phyloP scores from a whole-genome alignment of 257 asterid genomes.

The Solanum tarijense region DNA sequence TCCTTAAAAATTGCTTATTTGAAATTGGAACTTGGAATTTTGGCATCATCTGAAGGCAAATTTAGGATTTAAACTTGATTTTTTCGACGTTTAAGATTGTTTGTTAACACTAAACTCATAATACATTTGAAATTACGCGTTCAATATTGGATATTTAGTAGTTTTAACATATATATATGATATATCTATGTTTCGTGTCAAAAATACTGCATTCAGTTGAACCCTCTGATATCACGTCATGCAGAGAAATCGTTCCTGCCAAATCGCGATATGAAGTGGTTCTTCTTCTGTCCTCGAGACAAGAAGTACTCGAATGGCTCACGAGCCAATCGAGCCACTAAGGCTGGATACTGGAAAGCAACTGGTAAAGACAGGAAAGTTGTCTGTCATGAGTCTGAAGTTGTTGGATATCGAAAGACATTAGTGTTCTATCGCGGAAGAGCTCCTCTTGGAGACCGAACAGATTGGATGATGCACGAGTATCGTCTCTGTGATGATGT shows the following conservation, averaged over 20 bases:
- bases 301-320: conserved; percentile 45
- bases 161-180: neutral
- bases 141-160: neutral
- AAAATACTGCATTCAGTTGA: neutral
- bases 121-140: too few relatives aligned
- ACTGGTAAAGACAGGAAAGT: conserved; percentile 40
- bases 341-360: conserved; percentile 45
- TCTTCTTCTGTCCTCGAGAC: conserved; percentile 39
- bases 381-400: conserved; percentile 19
- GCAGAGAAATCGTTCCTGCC: conserved; percentile 45
- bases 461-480: conserved; percentile 43
- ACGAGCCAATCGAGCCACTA: conserved; percentile 41
- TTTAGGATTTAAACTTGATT: too few relatives aligned
- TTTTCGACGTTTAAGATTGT: too few relatives aligned
- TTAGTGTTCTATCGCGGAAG: conserved; percentile 41
- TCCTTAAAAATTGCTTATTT: too few relatives aligned
- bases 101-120: too few relatives aligned
- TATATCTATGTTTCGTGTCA: neutral
- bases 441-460: conserved; percentile 41
- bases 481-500: conserved; percentile 39
- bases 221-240: neutral
- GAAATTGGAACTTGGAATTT: too few relatives aligned
- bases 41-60: too few relatives aligned
- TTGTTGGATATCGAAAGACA: conserved; percentile 31
- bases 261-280: conserved; percentile 37